Evolutionary conservation across 2,329 filamentous ascomycete species (phyloP).

Genomic region (Lachnellula suecica): DNA sequence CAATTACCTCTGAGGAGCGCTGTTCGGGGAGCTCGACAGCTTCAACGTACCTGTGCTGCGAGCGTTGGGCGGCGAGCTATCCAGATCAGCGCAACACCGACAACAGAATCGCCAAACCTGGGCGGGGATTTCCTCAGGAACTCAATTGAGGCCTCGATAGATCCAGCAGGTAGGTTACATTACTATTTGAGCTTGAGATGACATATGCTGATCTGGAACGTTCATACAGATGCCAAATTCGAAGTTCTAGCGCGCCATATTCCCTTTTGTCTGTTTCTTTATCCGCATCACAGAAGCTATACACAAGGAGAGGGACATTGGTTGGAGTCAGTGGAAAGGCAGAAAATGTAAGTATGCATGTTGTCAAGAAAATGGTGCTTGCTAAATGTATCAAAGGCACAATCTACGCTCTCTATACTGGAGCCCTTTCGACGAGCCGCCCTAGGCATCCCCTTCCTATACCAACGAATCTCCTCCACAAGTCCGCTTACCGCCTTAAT

Average conservation of each 20-base stretch:
- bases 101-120: slow-evolving; percentile 51
- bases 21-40: slow-evolving; percentile 26
- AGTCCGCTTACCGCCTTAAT: slow-evolving; percentile 86
- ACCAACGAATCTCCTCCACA: slow-evolving; percentile 86
- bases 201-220: slow-evolving; percentile 4
- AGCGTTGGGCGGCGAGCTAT: slow-evolving; percentile 50
- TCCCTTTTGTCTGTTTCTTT: slow-evolving; percentile 92
- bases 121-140: slow-evolving; percentile 56
- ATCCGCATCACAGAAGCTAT: slow-evolving; percentile 89
- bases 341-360: slow-evolving; percentile 67
- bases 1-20: slow-evolving; percentile 24
- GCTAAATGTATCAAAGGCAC: slow-evolving; percentile 53
- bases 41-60: slow-evolving; percentile 15
- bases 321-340: slow-evolving; percentile 87
- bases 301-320: slow-evolving; percentile 86
- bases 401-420: slow-evolving; percentile 85
- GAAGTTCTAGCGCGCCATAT: slow-evolving; percentile 87
- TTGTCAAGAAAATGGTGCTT: slow-evolving; percentile 8
- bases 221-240: slow-evolving; percentile 81
- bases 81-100: slow-evolving; percentile 62
- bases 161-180: slow-evolving; percentile 23
- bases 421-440: slow-evolving; percentile 78
- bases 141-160: slow-evolving; percentile 38
- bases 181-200: not conserved
- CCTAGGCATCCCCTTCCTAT: slow-evolving; percentile 90